Conservation (phyloP, 805 yeast species). For the Kodamaea jinghongensis region DNA sequence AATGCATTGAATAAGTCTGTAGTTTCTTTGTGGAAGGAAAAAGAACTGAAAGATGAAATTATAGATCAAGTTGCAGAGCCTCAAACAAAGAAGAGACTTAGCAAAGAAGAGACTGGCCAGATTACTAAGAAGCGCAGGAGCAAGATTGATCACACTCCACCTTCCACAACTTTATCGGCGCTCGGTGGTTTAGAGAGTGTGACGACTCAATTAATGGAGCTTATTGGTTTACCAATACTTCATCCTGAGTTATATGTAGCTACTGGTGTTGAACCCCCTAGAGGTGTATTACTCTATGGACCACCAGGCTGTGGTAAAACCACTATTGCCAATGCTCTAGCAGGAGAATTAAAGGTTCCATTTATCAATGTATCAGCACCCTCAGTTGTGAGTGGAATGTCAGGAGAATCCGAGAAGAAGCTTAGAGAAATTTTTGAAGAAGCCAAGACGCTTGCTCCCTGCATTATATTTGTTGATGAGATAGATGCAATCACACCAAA, state of each 20-base stretch:
- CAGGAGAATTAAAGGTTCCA: slow-evolving; percentile 92
- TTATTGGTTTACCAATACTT: slow-evolving; percentile 85
- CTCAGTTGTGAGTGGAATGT: slow-evolving; percentile 95
- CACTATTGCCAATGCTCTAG: slow-evolving; percentile 91
- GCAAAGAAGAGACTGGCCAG: slow-evolving; percentile 41
- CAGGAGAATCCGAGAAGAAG: slow-evolving; percentile 97
- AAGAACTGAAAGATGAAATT: slow-evolving; percentile 11
- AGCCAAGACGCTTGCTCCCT: slow-evolving; percentile 87
- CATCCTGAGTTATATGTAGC: slow-evolving; percentile 89
- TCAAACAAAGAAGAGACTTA: slow-evolving; percentile 46
- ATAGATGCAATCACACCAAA: slow-evolving; percentile 98
- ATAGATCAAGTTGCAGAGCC: background rate
- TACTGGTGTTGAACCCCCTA: slow-evolving; percentile 92
- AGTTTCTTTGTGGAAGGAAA: slow-evolving; percentile 62
- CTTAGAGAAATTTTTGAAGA: slow-evolving; percentile 91
- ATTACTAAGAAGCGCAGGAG: slow-evolving; percentile 27
- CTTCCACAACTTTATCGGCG: slow-evolving; percentile 62
- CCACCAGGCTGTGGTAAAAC: slow-evolving; percentile 99
- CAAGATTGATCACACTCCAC: slow-evolving; percentile 65
- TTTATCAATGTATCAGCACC: slow-evolving; percentile 92
- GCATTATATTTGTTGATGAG: slow-evolving; percentile 90
- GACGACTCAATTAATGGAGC: slow-evolving; percentile 83
- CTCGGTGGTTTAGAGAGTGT: slow-evolving; percentile 89
- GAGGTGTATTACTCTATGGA: slow-evolving; percentile 92
- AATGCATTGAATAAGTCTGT: slow-evolving; percentile 77